A percentile compares a stretch with the other conserved stretches of the same genome.
Evolutionary conservation across 257 asterid genomes (phyloP).

Genomic region (Salvia miltiorrhiza): DNA sequence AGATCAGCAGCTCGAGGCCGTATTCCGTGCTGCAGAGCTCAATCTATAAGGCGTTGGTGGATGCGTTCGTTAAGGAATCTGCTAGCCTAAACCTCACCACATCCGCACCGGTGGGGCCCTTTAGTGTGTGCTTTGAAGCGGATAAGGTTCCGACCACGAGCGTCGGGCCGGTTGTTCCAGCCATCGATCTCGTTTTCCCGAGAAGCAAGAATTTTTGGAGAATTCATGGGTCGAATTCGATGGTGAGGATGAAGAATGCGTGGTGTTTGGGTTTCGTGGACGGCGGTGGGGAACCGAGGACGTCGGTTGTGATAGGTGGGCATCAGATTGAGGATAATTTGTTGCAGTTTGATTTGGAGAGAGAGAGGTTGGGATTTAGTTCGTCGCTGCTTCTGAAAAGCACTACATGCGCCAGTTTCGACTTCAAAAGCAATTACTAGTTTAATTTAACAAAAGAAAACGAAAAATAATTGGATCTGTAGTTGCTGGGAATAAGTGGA

Average conservation of each 20-base stretch:
- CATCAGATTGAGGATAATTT: constrained; percentile 36
- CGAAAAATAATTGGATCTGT: too few relatives aligned
- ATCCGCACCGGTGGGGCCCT: constrained; percentile 25
- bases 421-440: background rate
- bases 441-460: too few relatives aligned
- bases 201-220: constrained; percentile 22
- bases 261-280: constrained; percentile 40
- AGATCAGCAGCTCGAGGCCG: constrained; percentile 26
- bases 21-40: constrained; percentile 23
- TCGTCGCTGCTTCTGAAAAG: constrained; percentile 21
- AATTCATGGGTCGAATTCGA: constrained; percentile 31
- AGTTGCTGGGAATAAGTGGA: too few relatives aligned
- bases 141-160: background rate
- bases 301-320: constrained; percentile 36
- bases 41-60: constrained; percentile 23
- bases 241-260: constrained; percentile 19
- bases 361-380: constrained; percentile 30
- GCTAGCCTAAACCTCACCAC: constrained; percentile 14
- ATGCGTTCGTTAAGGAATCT: constrained; percentile 26
- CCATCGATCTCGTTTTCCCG: constrained; percentile 27
- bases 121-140: constrained; percentile 20
- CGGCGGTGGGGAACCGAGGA: constrained; percentile 22
- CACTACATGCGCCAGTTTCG: constrained; percentile 20
- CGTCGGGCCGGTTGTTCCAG: constrained; percentile 29
- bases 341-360: constrained; percentile 35